Evolutionary conservation across 2,329 filamentous ascomycete species (phyloP).

Genomic region (Pseudocercospora vitis): DNA sequence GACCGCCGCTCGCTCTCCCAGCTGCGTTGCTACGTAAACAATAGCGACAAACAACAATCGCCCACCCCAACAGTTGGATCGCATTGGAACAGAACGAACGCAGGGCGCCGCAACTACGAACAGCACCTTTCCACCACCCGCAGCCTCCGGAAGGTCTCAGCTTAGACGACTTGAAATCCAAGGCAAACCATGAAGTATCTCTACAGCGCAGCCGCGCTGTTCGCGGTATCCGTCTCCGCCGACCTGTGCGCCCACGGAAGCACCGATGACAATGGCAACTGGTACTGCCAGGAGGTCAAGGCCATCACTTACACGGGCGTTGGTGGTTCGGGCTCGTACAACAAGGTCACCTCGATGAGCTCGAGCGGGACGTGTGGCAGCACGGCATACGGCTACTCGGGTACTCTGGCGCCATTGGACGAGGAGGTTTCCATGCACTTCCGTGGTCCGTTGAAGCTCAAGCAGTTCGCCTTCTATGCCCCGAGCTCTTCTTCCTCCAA

Average conservation of each 20-base stretch:
- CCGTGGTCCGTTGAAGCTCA: conserved; percentile 67
- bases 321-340: conserved; percentile 57
- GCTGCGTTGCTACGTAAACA: conserved; percentile 5
- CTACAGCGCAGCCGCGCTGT: conserved; percentile 34
- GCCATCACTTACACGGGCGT: conserved; percentile 63
- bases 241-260: conserved; percentile 34
- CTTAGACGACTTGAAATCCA: conserved; percentile 8
- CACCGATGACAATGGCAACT: conserved; percentile 52
- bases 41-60: no score
- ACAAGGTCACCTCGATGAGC: conserved; percentile 63
- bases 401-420: conserved; percentile 65
- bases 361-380: conserved; percentile 55
- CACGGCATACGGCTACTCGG: conserved; percentile 55
- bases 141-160: conserved; percentile 16
- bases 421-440: conserved; percentile 72
- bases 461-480: conserved; percentile 68
- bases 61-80: no score
- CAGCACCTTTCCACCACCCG: background rate
- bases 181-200: conserved; percentile 34
- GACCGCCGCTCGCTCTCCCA: background rate
- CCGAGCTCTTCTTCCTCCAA: conserved; percentile 45
- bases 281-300: conserved; percentile 64
- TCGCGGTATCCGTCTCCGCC: conserved; percentile 32
- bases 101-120: conserved; percentile 9
- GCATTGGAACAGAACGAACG: conserved; percentile 1